These are phyloP conservation scores for Tolypocladium nubicola DNA, from an alignment of 2,329 filamentous ascomycete genomes.

Conservation along the genomic window DNA sequence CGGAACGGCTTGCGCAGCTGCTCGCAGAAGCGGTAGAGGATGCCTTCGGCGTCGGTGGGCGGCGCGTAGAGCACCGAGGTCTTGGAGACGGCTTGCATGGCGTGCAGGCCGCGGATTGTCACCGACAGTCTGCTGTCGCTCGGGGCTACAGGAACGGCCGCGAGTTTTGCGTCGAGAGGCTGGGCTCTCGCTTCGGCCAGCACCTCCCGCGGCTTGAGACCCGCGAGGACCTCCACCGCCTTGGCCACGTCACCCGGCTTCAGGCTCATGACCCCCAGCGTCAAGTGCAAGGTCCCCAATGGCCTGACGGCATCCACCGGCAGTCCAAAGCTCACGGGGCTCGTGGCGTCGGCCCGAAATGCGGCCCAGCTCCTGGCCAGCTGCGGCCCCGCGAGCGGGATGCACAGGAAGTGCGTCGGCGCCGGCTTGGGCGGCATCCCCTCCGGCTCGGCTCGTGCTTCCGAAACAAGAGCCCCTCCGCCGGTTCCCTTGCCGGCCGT, in stretches of 20 bases:
- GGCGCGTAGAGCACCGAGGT: constrained; percentile 56
- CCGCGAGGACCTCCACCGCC: constrained; percentile 28
- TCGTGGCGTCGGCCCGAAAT: constrained; percentile 50
- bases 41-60: constrained; percentile 41
- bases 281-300: constrained; percentile 72
- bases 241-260: constrained; percentile 33
- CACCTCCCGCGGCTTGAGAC: constrained; percentile 27
- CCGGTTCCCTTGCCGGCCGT: not conserved
- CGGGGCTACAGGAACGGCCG: not conserved
- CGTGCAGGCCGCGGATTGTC: constrained; percentile 42
- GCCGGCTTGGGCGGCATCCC: constrained; percentile 27
- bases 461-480: not conserved
- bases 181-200: constrained; percentile 17
- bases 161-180: not conserved
- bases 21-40: constrained; percentile 47
- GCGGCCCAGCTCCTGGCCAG: constrained; percentile 49
- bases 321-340: constrained; percentile 34
- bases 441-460: not conserved
- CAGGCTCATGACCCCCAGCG: constrained; percentile 77
- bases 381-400: constrained; percentile 60
- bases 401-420: constrained; percentile 66
- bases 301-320: constrained; percentile 62
- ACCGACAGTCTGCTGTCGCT: constrained; percentile 22
- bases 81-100: constrained; percentile 48
- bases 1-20: constrained; percentile 43